Evolutionary conservation across 192 early-diverging fungal genomes (phyloP).

Genomic region (Entophlyctis luteolus): DNA sequence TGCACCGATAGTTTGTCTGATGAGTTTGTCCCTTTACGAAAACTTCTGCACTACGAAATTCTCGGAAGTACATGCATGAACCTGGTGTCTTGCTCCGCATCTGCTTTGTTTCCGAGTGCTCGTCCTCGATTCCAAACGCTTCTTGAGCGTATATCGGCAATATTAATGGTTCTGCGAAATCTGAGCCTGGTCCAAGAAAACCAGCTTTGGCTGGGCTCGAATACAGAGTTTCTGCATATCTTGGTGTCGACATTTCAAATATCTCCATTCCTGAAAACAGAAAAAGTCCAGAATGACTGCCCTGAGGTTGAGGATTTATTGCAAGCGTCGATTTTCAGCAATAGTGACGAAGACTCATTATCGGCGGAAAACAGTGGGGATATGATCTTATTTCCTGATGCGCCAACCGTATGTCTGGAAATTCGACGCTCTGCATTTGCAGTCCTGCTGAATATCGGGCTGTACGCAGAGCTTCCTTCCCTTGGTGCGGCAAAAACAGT

Average conservation of each 20-base stretch:
- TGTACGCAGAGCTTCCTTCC: background rate
- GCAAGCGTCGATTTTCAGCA: too few species aligned
- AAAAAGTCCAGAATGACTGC: too few species aligned
- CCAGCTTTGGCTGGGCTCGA: slow-evolving; percentile 3
- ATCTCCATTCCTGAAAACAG: slow-evolving; percentile 17
- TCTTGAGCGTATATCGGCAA: background rate
- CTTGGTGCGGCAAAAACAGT: background rate
- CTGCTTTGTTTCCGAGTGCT: too few species aligned
- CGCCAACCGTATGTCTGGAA: background rate
- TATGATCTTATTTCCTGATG: slow-evolving; percentile 13
- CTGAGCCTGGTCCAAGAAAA: slow-evolving; percentile 4
- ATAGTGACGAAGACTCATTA: too few species aligned
- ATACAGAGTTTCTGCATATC: background rate
- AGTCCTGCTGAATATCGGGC: background rate
- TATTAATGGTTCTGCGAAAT: slow-evolving; percentile 13
- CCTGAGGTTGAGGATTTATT: too few species aligned
- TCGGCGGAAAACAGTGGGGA: too few species aligned
- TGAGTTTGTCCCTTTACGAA: background rate
- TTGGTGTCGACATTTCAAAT: background rate
- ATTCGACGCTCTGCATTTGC: background rate
- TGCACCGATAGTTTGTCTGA: background rate
- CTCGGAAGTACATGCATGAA: background rate
- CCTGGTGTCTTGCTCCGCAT: background rate
- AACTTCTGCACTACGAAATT: background rate
- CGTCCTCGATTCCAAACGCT: too few species aligned